Base-by-base conservation (phyloP, 2,329 filamentous ascomycete genomes). In the Aspergillus felis region DNA sequence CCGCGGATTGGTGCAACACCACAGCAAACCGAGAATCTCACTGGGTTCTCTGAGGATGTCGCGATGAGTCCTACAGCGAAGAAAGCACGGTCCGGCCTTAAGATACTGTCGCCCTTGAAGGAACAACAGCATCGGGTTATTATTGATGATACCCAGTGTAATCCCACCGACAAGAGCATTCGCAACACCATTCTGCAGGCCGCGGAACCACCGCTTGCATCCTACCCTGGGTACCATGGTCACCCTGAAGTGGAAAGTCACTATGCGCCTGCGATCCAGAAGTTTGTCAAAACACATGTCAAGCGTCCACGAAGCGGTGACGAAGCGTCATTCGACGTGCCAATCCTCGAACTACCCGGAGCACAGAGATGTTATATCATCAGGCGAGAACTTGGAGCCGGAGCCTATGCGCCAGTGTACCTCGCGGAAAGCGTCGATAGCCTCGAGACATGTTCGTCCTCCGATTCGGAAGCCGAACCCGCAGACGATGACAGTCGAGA, bases 321-420 rank as follows among this genome's bases (percentile, higher is more conserved):
- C 46, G 89, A 91, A 64, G 84, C 84, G 27, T 73, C 86, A 2
- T 76, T 82, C 0, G 78, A 84, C 47, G 82, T 86, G 0, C 86
- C 90, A 0, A 79, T 83, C 3, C 80, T 97, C 24, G 79, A 84
- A 46, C 90, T 97, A 59, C 81, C 84, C 0, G 85, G 85, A 42
- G 81, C 84, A 2, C 77, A 82, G 24, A 81, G 86, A 42, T 83
- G 82, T 46, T 99, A 97, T 73, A 88, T 85, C 1, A 76, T 97
- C 56, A 91, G 89, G 69, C 86, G 88, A 51, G 92, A 97, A 71
- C 85, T 99, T 12, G 94, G 94, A 1, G 90, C 92, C 28, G 94
- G 94, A 8, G 94, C 94, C 0, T 99, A 95, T 74, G 94, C 93
- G 0, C 93, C 94, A 0, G 94, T 99, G 2, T 99, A 97, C 71